phyloP scores from a whole-genome alignment of 345 rosid genomes.

The Corchorus olitorius region DNA sequence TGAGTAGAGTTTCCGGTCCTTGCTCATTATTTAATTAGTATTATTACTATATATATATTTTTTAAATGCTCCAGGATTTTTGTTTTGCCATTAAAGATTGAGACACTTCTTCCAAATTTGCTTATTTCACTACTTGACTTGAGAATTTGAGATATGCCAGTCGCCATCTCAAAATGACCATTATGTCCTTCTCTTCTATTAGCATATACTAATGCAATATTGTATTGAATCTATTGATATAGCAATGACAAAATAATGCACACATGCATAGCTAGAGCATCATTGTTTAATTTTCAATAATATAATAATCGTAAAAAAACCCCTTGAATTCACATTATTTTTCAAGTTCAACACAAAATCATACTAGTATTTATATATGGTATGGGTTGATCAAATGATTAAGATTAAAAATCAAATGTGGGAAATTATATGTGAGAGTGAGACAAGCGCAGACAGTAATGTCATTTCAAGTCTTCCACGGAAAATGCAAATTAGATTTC shows the following conservation, averaged over 20 bases:
- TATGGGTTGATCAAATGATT: too few relatives aligned
- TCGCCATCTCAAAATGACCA: not conserved
- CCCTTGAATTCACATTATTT: too few relatives aligned
- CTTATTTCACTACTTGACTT: not conserved
- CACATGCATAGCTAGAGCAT: too few relatives aligned
- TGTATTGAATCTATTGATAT: too few relatives aligned
- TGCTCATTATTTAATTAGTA: not conserved
- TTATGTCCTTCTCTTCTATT: not conserved
- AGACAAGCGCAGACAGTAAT: not conserved
- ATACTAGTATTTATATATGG: too few relatives aligned
- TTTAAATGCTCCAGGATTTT: not conserved
- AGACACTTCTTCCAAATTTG: constrained; percentile 14
- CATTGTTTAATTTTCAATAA: too few relatives aligned
- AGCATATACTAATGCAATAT: too few relatives aligned
- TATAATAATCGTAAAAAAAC: too few relatives aligned
- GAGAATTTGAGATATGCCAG: not conserved
- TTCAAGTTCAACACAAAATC: too few relatives aligned
- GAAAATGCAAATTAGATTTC: not conserved
- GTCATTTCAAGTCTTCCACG: not conserved
- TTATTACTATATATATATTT: not conserved
- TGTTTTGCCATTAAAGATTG: constrained; percentile 31
- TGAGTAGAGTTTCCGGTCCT: constrained; percentile 15
- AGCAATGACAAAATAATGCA: too few relatives aligned
- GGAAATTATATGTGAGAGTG: too few relatives aligned
- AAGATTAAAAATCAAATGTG: too few relatives aligned